phyloP scores from a whole-genome alignment of 2,329 filamentous ascomycete species.

The Catunica adiposa region DNA sequence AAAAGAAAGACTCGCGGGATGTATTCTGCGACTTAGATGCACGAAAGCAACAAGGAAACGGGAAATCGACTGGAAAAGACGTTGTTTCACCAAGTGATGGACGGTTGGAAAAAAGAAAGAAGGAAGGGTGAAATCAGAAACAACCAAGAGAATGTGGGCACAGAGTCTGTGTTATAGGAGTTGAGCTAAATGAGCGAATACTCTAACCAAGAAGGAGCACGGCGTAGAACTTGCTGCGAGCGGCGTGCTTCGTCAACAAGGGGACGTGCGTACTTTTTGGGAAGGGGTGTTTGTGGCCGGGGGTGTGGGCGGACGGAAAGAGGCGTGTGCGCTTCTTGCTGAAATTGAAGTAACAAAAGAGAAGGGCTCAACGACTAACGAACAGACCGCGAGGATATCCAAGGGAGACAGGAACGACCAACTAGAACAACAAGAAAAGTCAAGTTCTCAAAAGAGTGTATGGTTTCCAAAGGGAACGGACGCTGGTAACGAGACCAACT shows the following conservation, averaged over 20 bases:
- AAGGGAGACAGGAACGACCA: background rate
- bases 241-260: constrained; percentile 8
- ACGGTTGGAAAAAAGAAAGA: constrained; percentile 1
- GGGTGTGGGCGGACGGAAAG: background rate
- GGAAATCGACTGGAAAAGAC: constrained; percentile 2
- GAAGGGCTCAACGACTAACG: background rate
- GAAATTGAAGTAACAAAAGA: constrained; percentile 1
- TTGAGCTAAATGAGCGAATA: constrained; percentile 3
- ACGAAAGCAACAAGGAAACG: constrained; percentile 8
- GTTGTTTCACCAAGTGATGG: constrained; percentile 1
- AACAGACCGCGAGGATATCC: background rate
- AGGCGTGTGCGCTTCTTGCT: background rate
- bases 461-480: background rate
- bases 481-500: background rate
- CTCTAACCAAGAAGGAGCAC: background rate
- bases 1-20: background rate
- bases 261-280: constrained; percentile 5
- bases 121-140: background rate
- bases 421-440: background rate
- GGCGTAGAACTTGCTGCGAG: background rate
- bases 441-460: background rate
- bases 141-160: background rate
- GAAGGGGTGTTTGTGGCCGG: background rate
- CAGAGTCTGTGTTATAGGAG: constrained; percentile 6
- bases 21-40: constrained; percentile 2